A percentile compares a stretch with the other conserved stretches of the same genome.
Evolutionary conservation across 73 alveolate genomes (phyloP).

Genomic region (Blepharisma stoltei): DNA sequence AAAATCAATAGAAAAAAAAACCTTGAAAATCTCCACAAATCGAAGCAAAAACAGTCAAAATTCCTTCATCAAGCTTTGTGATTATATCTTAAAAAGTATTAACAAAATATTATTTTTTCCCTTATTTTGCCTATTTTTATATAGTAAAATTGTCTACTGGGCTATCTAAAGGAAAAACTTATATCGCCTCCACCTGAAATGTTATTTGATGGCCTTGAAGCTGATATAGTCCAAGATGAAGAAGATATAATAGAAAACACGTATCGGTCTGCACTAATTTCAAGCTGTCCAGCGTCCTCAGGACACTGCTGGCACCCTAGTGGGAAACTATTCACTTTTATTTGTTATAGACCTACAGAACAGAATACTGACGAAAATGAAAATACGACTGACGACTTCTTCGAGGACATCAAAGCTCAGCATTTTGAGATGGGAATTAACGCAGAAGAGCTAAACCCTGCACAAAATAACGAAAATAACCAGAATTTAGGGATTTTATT

Average conservation of each 20-base stretch:
- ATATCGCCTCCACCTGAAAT: background rate
- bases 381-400: background rate
- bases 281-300: background rate
- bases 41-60: background rate
- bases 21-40: background rate
- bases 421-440: background rate
- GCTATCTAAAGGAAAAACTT: too few species aligned
- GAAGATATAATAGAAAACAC: constrained; percentile 7
- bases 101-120: too few species aligned
- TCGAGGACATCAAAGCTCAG: background rate
- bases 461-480: background rate
- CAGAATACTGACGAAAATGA: constrained; percentile 3
- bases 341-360: background rate
- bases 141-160: too few species aligned
- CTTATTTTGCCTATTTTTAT: too few species aligned
- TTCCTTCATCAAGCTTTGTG: background rate
- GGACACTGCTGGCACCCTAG: constrained; percentile 9
- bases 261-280: background rate
- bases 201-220: background rate
- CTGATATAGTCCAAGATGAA: background rate
- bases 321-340: constrained; percentile 13
- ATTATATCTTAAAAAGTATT: background rate
- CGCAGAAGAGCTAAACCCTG: background rate
- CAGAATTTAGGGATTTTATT: background rate
- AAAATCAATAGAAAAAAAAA: background rate